Evolutionary conservation across 2,329 filamentous ascomycete genomes (phyloP), one percentile per base, ranked within the genome.

Genomic region (Ophiosphaerella herpotricha): DNA sequence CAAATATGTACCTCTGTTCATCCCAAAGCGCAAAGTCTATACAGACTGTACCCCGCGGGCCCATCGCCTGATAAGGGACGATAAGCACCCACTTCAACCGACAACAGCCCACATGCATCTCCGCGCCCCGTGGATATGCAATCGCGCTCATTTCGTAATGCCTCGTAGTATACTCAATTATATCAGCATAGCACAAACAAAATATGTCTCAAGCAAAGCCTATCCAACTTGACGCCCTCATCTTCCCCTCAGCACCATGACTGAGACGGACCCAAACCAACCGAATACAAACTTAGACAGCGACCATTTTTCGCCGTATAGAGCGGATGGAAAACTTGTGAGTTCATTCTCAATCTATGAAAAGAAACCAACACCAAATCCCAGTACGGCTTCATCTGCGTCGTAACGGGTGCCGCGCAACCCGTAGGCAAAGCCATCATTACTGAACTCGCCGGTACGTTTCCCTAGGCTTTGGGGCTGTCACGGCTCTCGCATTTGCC

Each of bases 381-480:
- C 4, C 53, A 84, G 78, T 84, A 86, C 68, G 84, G 84, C 37
- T 86, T 86, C 58, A 80, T 86, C 16, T 86, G 84, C 58, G 79
- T 87, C 12, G 84, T 87, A 5, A 85, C 83, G 1, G 83, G 84
- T 12, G 82, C 84, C 21, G 80, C 80, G 1, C 82, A 85, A 60
- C 80, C 84, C 2, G 77, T 87, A 12, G 84, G 84, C 7, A 78
- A 78, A 57, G 83, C 84, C 23, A 85, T 86, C 47, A 79, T 84
- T 14, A 69, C 75, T 36, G 84, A 87, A 63, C 73, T 86, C 34
- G 84, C 84, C 55, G 78, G 82, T 82, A 58, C 43, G 73, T 47
- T 14, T 37, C 18, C 46, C 12, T 6, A 12, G 16, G 16, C 24
- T 12, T 31, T 21, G 13, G 16, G 9, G 16, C 37, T 9, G 3